Base-by-base conservation (phyloP, 768 basidiomycete genomes). In the Auricularia cornea region DNA sequence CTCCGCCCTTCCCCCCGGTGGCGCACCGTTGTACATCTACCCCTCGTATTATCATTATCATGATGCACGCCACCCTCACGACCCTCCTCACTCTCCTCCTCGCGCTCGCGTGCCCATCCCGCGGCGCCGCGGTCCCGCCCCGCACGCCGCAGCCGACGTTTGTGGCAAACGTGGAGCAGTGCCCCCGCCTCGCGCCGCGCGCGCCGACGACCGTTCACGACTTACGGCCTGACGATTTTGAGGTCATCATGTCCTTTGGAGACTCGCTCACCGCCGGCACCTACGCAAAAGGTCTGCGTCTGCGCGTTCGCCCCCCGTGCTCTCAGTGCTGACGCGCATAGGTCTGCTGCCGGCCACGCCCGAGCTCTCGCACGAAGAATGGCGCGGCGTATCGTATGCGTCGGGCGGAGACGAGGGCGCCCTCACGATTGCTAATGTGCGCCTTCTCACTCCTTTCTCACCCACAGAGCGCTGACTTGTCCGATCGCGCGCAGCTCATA, bases 261-360 rank as follows among this genome's bases (percentile, higher is more conserved):
- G 74, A 75, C 59, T 72, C 71, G 2, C 73, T 75, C 62, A 73
- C 74, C 3, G 74, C 73, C 6, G 74, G 68, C 0, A 48, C 71
- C 14, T 67, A 74, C 35, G 72, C 72, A 26, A 54, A 64, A 59
- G 60, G 69, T 18, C 48, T 65, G 6, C 65, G 62, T 33, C n/a
- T 48, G 4, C 23, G 20, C 23, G n/a, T n/a, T n/a, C 59, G 66
- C 29, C 16, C 61, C 18, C 40, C 60, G 10, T 28, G 29, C 18
- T 65, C 63, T 33, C 6, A 23, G 1, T 23, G 6, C 3, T 48
- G 12, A 48, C 44, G 44, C 20, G 6, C 3, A 20, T 20, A 48
- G 44, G 44, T 20, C 11, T 48, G 6, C 44, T 48, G 23, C 12
- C 20, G 1, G 23, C 5, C 20, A 20, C 10, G 44, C 16, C 16